Base-by-base conservation (phyloP, 2,329 filamentous ascomycete species). In the Cadophora luteo-olivacea region DNA sequence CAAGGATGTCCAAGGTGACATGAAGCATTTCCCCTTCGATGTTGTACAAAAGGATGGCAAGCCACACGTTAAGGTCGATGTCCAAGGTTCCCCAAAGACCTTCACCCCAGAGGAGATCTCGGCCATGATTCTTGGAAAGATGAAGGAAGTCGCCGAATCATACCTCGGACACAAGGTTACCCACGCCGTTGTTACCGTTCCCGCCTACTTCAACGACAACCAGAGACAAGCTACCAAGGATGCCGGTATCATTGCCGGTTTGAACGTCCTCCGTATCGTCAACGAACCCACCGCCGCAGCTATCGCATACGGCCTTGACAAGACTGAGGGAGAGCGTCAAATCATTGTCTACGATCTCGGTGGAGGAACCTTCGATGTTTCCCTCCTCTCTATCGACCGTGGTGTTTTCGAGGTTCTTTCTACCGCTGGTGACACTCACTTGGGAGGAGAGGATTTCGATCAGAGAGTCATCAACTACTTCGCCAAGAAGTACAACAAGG, bases 11-110 rank as follows among this genome's bases (percentile, higher is more conserved):
- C 94, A 97, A 85, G 87, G 85, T 80, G 96, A 99, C 80, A 88
- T 96, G 80, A 98, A 99, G 92, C 92, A 97, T 87, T 97, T 97
- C 88, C 95, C 96, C 78, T 99, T 95, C 91, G 93, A 93, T 85
- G 92, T 99, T 70, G 80, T 93, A 79, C 87, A 92, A 86, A 94
- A 96, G 86, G 89, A 92, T 82, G 94, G 90, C 80, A 97, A 97
- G 86, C 96, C 96, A 73, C 84, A 90, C 74, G 90, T 99, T 79
- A 87, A 91, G 80, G 92, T 95, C 76, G 82, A 91, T 68, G 89
- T 92, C 74, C 80, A 84, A 79, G 87, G 89, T 67, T 76, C 84
- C 71, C 81, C 87, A 76, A 93, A 91, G 85, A 86, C 84, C 73
- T 93, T 94, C 84, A 93, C 91, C 70, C 91, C 92, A 70, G 92